Base-by-base conservation (phyloP, 108 stramenopile species). In the Licmophora abbreviata region DNA sequence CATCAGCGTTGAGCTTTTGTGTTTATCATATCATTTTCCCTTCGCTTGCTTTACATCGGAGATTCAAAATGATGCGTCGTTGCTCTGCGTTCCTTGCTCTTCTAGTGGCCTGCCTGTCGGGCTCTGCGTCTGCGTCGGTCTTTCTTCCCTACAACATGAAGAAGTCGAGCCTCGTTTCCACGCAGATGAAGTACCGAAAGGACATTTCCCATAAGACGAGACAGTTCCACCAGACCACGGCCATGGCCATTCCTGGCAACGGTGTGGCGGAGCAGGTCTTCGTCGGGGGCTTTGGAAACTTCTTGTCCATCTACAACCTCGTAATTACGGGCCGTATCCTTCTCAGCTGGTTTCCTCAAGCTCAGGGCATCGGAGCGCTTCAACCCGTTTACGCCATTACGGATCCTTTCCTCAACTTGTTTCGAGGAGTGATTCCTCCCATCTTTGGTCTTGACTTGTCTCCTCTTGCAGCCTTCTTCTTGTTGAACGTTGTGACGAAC, bases 401-500 rank as follows among this genome's bases (percentile, higher is more conserved):
- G 0, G 95, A 94, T 80, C 92, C 92, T 5, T 94, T 86, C 61
- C 56, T 95, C 34, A 95, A 94, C 55, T 54, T 86, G 31, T 95
- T 93, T 54, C 74, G 91, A 3, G 85, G 84, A 2, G 66, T 86
- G 23, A 83, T 88, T 44, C 91, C 91, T 18, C 81, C 85, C 4
- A 49, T 93, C 20, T 84, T 81, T 68, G 91, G 91, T 20, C 54
- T 93, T 57, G 91, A 93, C 58, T 55, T 93, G 17, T 74, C 72
- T 57, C 84, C 91, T 1, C 71, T 93, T 37, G 48, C 83, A 43
- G 91, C 76, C 2, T 79, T 84, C 47, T 79, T 84, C 56, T 33
- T 74, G 14, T 63, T 84, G 42, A 77, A 64, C 40, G 65, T 73
- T 10, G 22, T 84, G 59, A 68, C 61, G 3, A 74, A 56, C 44